Conservation (phyloP, 805 yeast genomes). For the Metschnikowia koreensis region DNA sequence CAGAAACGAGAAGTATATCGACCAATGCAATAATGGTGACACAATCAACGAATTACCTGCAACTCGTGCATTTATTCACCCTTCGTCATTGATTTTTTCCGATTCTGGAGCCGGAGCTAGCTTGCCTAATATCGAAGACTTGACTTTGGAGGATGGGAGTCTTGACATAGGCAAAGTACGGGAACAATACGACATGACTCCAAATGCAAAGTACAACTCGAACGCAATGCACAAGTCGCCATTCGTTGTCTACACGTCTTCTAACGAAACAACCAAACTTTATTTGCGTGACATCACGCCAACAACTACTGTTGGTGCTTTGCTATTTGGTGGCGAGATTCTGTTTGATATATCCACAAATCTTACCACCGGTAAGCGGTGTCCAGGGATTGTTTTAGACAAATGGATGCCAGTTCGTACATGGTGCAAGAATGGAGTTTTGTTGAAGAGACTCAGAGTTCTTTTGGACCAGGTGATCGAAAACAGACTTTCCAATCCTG, state of each 20-base stretch:
- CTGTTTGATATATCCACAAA: constrained; percentile 50
- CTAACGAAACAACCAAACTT: constrained; percentile 63
- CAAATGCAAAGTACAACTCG: constrained; percentile 26
- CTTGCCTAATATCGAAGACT: constrained; percentile 20
- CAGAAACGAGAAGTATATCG: constrained; percentile 52
- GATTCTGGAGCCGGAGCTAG: constrained; percentile 25
- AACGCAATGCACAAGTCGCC: constrained; percentile 44
- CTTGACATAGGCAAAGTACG: constrained; percentile 31
- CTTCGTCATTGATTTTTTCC: constrained; percentile 74
- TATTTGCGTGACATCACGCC: constrained; percentile 81
- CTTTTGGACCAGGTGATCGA: constrained; percentile 68
- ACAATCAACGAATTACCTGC: constrained; percentile 44
- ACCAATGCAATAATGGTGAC: constrained; percentile 10
- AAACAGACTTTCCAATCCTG: constrained; percentile 47
- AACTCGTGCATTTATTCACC: constrained; percentile 78
- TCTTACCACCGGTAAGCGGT: constrained; percentile 45
- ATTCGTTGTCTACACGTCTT: constrained; percentile 61
- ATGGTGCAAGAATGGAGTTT: constrained; percentile 92
- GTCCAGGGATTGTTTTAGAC: constrained; percentile 84
- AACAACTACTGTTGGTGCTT: constrained; percentile 62
- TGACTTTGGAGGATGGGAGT: constrained; percentile 41
- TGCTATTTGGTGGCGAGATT: constrained; percentile 80
- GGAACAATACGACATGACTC: constrained; percentile 41
- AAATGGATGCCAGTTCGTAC: constrained; percentile 88
- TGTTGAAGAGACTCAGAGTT: constrained; percentile 66